Base-by-base conservation (phyloP, 768 basidiomycete genomes). In the Suillus americanus region DNA sequence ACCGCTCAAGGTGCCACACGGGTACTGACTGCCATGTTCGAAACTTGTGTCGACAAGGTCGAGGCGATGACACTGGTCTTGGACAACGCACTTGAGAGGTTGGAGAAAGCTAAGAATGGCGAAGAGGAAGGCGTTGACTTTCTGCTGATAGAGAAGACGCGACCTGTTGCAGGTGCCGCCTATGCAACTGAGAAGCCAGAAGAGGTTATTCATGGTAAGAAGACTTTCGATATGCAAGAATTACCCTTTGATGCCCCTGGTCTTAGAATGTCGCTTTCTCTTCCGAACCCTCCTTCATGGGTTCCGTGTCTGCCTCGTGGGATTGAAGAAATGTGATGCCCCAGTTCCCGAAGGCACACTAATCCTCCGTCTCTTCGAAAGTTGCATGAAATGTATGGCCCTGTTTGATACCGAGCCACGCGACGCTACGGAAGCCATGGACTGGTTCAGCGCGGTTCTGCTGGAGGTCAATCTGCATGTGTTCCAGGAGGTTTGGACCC, bases 401-500 rank as follows among this genome's bases (percentile, higher is more conserved):
- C 82, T 97, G 55, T 94, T 93, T 72, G 92, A 91, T 64, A 82
- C 87, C 6, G 85, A 90, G 63, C 83, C 84, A 60, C 86, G 86
- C 51, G 86, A 89, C 62, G 82, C 83, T 62, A 85, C 89, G 60
- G 95, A 98, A 72, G 89, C 89, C 6, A 85, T 95, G 71, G 97
- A 99, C 64, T 89, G 89, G 83, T 79, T 91, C 60, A 86, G 86
- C 6, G 84, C 86, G 28, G 87, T 91, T 48, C 83, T 96, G 51
- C 76, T 87, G 43, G 92, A 95, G 74, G 85, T 96, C 70, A 92
- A 97, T 71, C 81, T 92, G 9, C 93, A 97, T 71, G 91, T 96
- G 65, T 96, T 97, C 74, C 92, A 97, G 75, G 95, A 97, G 78
- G 92, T 98, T 38, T 97, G 96, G 95, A 94, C 92, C 41, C 89